A percentile compares a stretch with the other conserved stretches of the same genome.
phyloP scores from a whole-genome alignment of 129 eudicot species.

The Rutidosis leptorrhynchoides region DNA sequence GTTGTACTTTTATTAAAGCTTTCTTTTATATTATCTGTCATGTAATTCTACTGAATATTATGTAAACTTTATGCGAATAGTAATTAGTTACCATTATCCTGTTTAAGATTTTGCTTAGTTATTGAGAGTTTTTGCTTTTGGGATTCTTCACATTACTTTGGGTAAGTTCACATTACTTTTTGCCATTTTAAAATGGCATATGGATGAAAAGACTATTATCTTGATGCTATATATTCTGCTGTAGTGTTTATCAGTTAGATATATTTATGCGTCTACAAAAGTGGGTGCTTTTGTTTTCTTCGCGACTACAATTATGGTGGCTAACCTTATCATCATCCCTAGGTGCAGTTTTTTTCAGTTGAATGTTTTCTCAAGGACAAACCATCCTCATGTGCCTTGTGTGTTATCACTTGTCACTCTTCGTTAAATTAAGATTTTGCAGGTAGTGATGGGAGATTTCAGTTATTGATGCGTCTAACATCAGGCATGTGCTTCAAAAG shows the following conservation, averaged over 20 bases:
- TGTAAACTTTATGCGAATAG: conserved; percentile 20
- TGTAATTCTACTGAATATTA: conserved; percentile 25
- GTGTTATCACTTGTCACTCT: conserved; percentile 25
- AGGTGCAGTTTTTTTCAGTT: conserved; percentile 18
- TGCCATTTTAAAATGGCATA: not conserved
- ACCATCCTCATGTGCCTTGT: conserved; percentile 32
- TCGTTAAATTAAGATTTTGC: conserved; percentile 22
- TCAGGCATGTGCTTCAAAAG: conserved; percentile 34
- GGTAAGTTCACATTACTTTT: not conserved
- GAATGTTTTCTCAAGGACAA: conserved; percentile 20
- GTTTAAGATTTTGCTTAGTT: conserved; percentile 7
- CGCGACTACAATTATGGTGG: conserved; percentile 16
- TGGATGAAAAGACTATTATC: conserved; percentile 17
- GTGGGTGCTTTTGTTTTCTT: conserved; percentile 23
- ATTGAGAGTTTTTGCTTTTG: not conserved
- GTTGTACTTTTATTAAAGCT: conserved; percentile 21
- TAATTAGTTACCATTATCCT: conserved; percentile 14
- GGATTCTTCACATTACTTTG: not conserved
- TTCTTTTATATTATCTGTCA: conserved; percentile 19
- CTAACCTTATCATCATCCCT: not conserved
- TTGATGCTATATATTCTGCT: conserved; percentile 6
- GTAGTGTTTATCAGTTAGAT: conserved; percentile 12
- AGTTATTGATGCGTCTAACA: conserved; percentile 26
- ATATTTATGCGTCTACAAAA: conserved; percentile 13
- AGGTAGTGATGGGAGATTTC: conserved; percentile 23